Evolutionary conservation across 2,329 filamentous ascomycete species (phyloP).

Genomic region (Nannizziopsis arthrosporioides): DNA sequence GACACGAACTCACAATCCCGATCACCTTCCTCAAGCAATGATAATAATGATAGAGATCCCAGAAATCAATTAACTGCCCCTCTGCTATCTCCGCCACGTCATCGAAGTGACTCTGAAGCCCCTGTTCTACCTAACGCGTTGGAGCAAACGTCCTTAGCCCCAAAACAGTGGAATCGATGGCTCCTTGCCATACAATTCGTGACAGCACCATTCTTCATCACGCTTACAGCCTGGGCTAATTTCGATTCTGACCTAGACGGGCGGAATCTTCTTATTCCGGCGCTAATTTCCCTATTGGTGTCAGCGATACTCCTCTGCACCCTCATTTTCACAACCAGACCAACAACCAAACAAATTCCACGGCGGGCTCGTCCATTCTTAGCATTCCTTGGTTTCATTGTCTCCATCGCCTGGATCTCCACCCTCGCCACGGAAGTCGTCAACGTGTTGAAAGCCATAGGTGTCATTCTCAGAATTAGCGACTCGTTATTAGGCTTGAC

Average conservation of each 20-base stretch:
- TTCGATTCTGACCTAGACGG: constrained; percentile 47
- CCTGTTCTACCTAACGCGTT: constrained; percentile 27
- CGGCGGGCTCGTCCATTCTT: constrained; percentile 66
- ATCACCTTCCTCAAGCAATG: not conserved
- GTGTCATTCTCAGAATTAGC: constrained; percentile 82
- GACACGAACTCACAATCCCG: not conserved
- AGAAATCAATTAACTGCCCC: constrained; percentile 1
- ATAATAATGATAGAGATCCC: constrained; percentile 16
- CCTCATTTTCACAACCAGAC: constrained; percentile 49
- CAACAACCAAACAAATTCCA: constrained; percentile 45
- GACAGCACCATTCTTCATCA: constrained; percentile 72
- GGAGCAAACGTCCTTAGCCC: constrained; percentile 19
- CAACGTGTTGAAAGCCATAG: constrained; percentile 81
- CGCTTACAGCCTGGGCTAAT: constrained; percentile 53
- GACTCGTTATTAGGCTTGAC: constrained; percentile 92
- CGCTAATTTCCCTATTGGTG: constrained; percentile 53
- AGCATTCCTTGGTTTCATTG: constrained; percentile 80
- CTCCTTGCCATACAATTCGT: constrained; percentile 75
- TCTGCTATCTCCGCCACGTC: not conserved
- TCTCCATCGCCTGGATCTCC: constrained; percentile 91
- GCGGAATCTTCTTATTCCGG: constrained; percentile 44
- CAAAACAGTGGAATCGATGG: constrained; percentile 77
- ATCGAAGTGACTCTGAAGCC: constrained; percentile 29
- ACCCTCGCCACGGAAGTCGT: constrained; percentile 94
- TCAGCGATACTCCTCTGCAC: constrained; percentile 57